Base-by-base conservation (phyloP, 129 eudicot species). In the Tagetes erecta region DNA sequence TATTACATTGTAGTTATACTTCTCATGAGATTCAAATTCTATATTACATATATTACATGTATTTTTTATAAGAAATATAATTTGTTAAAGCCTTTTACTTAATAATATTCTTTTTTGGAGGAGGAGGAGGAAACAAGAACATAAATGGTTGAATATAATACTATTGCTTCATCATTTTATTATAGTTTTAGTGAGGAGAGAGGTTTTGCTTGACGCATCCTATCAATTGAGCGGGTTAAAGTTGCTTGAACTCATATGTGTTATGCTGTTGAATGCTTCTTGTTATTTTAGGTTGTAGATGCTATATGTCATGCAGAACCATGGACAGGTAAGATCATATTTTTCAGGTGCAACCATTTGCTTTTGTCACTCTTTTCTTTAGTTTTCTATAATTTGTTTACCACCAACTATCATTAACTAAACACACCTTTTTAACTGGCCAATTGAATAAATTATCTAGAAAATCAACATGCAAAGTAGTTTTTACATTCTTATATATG, bases 301-400 rank as follows among this genome's bases (percentile, higher is more conserved):
- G 74, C 78, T 42, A 73, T 82, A 58, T 78, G 80, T 44, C 64
- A 58, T 6, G 84, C 85, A 67, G 75, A 84, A 74, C 87, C 68
- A 52, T 84, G 92, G 89, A 84, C 89, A 60, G 84, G 85, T 46
- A 83, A 80, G 62, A 87, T 87, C 70, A 20, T 20, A 84, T 87
- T 60, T 20, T 87, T 71, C 92, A 87, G 83, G 91, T 76, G n/a
- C 27, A 20, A 20, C 27, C 27, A 20, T 20, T 20, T 20, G 27
- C 60, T 67, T 76, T 67, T 57, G 7, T 55, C 46, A 40, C n/a
- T 33, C 37, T 33, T 55, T 37, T 41, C 58, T 67, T 60, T n/a
- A 3, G 30, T 14, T 70, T 38, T 37, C 8, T 20, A 31, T 67
- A 36, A 6, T 30, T 64, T 64, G 33, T 67, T 66, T 8, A 78